Conservation (phyloP, 1,284 basidiomycete genomes). For the Trametes versicolor region DNA sequence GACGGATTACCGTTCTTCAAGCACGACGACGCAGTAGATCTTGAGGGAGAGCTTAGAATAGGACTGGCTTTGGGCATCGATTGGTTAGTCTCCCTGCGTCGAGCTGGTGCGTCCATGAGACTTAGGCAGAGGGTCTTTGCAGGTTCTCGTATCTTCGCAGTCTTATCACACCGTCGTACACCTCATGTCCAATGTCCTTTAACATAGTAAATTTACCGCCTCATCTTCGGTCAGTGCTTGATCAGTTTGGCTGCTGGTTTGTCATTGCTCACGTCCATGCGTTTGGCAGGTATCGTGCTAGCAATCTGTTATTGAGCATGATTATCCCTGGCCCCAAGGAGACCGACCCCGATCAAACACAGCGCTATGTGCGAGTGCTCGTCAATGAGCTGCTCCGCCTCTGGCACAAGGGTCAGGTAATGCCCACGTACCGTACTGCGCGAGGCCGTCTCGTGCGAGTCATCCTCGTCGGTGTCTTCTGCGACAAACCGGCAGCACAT, state of each 20-base stretch:
- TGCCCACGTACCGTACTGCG: slow-evolving; percentile 35
- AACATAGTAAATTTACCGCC: slow-evolving; percentile 43
- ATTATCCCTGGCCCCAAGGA: slow-evolving; percentile 52
- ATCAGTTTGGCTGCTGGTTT: neutral
- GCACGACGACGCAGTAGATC: slow-evolving; percentile 12
- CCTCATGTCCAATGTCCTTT: slow-evolving; percentile 45
- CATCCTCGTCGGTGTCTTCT: slow-evolving; percentile 44
- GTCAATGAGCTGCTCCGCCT: slow-evolving; percentile 47
- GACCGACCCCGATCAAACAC: slow-evolving; percentile 44
- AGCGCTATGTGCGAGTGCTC: slow-evolving; percentile 40
- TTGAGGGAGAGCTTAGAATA: slow-evolving; percentile 37
- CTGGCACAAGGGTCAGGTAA: slow-evolving; percentile 40
- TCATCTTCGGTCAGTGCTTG: slow-evolving; percentile 36
- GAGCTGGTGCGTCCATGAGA: no score
- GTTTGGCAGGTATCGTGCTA: slow-evolving; percentile 41
- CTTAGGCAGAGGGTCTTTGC: neutral
- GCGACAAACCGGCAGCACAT: slow-evolving; percentile 50
- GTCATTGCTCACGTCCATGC: neutral
- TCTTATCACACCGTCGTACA: slow-evolving; percentile 46
- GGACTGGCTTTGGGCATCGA: slow-evolving; percentile 40
- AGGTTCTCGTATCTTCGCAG: slow-evolving; percentile 49
- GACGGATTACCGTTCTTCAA: slow-evolving; percentile 38
- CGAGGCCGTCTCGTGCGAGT: slow-evolving; percentile 44
- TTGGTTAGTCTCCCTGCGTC: slow-evolving; percentile 34
- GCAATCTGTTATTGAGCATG: slow-evolving; percentile 43